Evolutionary conservation across 169 alveolate genomes (phyloP), one percentile per base, ranked within the genome.

Genomic region (Cryptosporidium canis): DNA sequence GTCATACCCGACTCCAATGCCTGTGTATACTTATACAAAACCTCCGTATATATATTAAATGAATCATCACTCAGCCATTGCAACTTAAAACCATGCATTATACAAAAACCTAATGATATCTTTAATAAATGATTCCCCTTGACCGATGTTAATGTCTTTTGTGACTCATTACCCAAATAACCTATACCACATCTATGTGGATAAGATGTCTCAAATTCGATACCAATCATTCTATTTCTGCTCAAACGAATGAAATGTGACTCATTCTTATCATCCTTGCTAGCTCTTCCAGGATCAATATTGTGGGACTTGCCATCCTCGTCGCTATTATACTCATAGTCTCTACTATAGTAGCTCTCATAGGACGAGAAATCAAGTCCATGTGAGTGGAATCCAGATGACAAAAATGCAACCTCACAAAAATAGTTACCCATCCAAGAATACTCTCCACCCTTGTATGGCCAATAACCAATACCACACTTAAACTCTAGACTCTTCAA

Each of bases 11-110:
- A 58, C 82, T 91, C 93, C 33, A 91, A 53, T 44, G 87, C 47
- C 31, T 91, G 91, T n/a, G 91, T 84, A 85, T 84, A 91, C 85
- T 90, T 91, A 66, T 83, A 70, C 44, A 83, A 77, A 4, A 91
- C 51, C 27, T 85, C 83, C 21, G 93, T 91, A 64, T 91, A 29
- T 67, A 85, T 77, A 67, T 91, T 90, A 85, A 91, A 91, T 55
- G 93, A 90, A 43, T 91, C 83, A 72, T 91, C 93, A 41, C 92
- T 91, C n/a, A 91, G n/a, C 93, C 93, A 91, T 43, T 87, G 64
- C 29, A 66, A 68, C 33, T 84, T 85, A 67, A 91, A 91, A 35
- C 93, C 93, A 85, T 91, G 84, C 39, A 77, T 47, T 31, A 71
- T 64, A 84, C 93, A 91, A 85, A 64, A 91, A n/a, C 93, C 93